Base-by-base conservation (phyloP, 2,329 filamentous ascomycete species). In the Trichoderma sp. region DNA sequence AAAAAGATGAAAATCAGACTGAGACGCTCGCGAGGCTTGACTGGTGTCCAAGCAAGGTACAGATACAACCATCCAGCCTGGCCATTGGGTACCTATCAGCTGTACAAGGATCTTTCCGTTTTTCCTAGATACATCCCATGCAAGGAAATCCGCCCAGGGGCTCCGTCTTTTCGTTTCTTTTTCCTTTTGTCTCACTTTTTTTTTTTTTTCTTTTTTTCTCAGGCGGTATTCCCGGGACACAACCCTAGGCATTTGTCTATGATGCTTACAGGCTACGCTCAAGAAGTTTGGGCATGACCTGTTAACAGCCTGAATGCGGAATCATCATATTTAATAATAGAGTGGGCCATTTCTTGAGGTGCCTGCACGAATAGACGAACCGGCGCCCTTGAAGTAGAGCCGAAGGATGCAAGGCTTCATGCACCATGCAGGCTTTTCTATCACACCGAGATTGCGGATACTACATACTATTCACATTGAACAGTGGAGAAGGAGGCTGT, bases 401-500 rank as follows among this genome's bases (percentile, higher is more conserved):
- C 39, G 39, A 45, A 45, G 39, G 39, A 45, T 45, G n/a, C 39
- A 12, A 34, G 39, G 39, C 39, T 45, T 45, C 39, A 45, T 45
- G 39, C 39, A 42, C 39, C 17, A 19, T 45, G 39, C 39, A 39
- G 54, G 22, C 35, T 19, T 6, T 6, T n/a, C 17, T 32, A 52
- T 52, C 45, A 52, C 42, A 52, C 59, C 45, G 19, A 63, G 42
- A 29, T 63, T 60, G 57, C 15, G 57, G 37, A 60, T 50, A n/a
- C n/a, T n/a, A n/a, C n/a, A n/a, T n/a, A n/a, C n/a, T n/a, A 9
- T n/a, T 19, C n/a, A 19, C 22, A 27, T 12, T 15, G 45, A 8
- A 10, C 22, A 13, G 45, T 50, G 50, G 58, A 61, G 13, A 13
- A 32, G n/a, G 39, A 59, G 37, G 39, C 39, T 60, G 57, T 48